Base-by-base conservation (phyloP, 2,329 filamentous ascomycete genomes). In the Pseudogymnoascus sp. region DNA sequence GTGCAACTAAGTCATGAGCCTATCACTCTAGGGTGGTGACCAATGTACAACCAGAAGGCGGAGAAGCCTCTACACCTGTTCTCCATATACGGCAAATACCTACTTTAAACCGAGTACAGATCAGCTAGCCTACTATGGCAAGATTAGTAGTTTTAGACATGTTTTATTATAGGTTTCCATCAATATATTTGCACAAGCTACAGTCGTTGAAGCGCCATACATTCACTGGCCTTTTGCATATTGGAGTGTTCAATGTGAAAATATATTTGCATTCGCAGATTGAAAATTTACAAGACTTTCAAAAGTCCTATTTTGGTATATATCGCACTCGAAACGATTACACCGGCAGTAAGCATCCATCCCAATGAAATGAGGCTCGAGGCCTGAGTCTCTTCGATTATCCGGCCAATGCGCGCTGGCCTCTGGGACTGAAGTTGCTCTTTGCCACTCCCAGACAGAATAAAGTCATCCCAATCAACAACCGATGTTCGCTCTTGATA, bases 391-490 rank as follows among this genome's bases (percentile, higher is more conserved):
- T 76, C 73, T 63, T 77, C 75, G 6, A 71, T 66, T 1, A 75
- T 72, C n/a, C 74, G 70, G 2, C 69, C 68, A 39, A 75, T 66
- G n/a, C 68, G 71, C 2, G 63, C 64, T 26, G 66, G 69, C 11
- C 67, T 66, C 59, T 71, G 68, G 11, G 63, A 60, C 14, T 67
- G 63, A 2, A 76, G 52, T 8, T 63, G 33, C 2, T 65, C 62
- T 6, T 65, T 67, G 2, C 63, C 70, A 11, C 68, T 69, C 0
- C 74, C 75, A 2, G 67, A 65, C n/a, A 73, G 67, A 10, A 76
- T 74, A 64, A 75, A 82, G 55, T 81, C 79, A 0, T 72, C 73
- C 73, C 76, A 80, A 23, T 77, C 31, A 65, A 82, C 76, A 11
- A 70, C 72, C 8, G 71, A 68, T 62, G 79, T 65, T 64, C 74